A percentile compares a stretch with the other conserved stretches of the same genome.
These are phyloP conservation scores for Lachancea fermentati DNA, from an alignment of 805 yeast species.

Conservation along the genomic window DNA sequence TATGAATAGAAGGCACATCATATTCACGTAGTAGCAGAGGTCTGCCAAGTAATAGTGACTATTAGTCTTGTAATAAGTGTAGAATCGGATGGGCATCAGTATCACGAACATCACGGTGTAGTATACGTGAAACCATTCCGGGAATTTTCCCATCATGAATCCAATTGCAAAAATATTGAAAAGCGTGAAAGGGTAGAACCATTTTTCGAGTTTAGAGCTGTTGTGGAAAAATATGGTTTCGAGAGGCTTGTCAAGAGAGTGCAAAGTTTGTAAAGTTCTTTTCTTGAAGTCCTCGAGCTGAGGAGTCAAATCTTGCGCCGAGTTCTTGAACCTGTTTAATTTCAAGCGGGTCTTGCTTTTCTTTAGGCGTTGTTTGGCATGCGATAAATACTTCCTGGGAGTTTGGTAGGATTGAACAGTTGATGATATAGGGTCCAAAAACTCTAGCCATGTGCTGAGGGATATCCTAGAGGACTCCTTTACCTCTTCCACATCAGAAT, in stretches of 20 bases:
- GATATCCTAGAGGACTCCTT: slow-evolving; percentile 12
- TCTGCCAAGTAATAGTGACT: slow-evolving; percentile 89
- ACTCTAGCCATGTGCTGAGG: slow-evolving; percentile 20
- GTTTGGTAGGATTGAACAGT: slow-evolving; percentile 16
- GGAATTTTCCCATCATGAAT: slow-evolving; percentile 67
- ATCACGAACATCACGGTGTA: slow-evolving; percentile 58
- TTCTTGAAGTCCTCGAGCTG: slow-evolving; percentile 21
- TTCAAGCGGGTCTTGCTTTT: slow-evolving; percentile 7
- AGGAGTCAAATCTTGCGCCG: slow-evolving; percentile 14
- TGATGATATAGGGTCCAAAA: slow-evolving; percentile 28
- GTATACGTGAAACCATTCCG: slow-evolving; percentile 68
- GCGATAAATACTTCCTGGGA: slow-evolving; percentile 7
- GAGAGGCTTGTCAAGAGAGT: slow-evolving; percentile 24
- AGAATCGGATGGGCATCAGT: slow-evolving; percentile 78
- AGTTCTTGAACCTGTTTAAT: slow-evolving; percentile 6
- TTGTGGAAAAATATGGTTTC: slow-evolving; percentile 31
- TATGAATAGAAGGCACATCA: slow-evolving; percentile 58
- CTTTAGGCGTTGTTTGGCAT: slow-evolving; percentile 3
- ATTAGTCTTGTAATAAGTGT: slow-evolving; percentile 72
- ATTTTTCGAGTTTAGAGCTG: slow-evolving; percentile 61
- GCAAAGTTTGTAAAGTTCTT: slow-evolving; percentile 19
- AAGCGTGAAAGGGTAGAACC: slow-evolving; percentile 72
- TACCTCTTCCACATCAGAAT: slow-evolving; percentile 4
- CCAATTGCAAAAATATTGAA: slow-evolving; percentile 68
- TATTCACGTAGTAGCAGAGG: slow-evolving; percentile 85